Conservation (phyloP, 495 filamentous ascomycete genomes). For the Podospora pseudocomata region DNA sequence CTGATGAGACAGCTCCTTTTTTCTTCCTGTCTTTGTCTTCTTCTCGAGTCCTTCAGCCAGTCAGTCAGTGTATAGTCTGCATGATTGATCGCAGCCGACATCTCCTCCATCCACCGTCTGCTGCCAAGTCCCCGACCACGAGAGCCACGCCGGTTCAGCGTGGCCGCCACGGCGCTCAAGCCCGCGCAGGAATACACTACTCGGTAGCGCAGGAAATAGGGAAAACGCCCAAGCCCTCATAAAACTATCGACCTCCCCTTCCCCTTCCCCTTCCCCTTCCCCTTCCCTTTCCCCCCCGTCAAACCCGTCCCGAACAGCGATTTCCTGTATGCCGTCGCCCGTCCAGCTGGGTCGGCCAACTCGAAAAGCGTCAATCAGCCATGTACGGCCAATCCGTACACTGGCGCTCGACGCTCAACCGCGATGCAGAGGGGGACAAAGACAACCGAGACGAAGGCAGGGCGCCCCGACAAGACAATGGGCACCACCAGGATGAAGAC, state of each 20-base stretch:
- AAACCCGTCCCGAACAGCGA: background rate
- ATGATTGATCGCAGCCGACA: background rate
- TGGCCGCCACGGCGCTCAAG: slow-evolving; percentile 4
- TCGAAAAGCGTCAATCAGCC: background rate
- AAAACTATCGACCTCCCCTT: slow-evolving; percentile 3
- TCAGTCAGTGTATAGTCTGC: background rate
- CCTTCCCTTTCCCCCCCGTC: background rate
- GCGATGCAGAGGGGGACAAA: background rate
- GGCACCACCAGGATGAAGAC: background rate
- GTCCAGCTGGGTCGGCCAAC: slow-evolving; percentile 8
- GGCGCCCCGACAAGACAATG: slow-evolving; percentile 3
- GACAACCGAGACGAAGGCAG: slow-evolving; percentile 11
- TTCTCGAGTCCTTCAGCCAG: background rate
- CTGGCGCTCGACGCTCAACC: background rate
- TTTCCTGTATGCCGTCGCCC: slow-evolving; percentile 10
- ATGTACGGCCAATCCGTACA: slow-evolving; percentile 8
- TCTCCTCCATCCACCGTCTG: background rate
- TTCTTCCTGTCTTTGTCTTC: background rate
- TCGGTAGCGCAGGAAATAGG: background rate
- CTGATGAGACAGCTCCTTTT: slow-evolving; percentile 5
- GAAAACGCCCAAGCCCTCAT: background rate
- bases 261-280: background rate
- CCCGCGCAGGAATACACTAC: background rate
- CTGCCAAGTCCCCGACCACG: slow-evolving; percentile 3
- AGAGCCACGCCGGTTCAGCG: background rate